A percentile compares a stretch with the other conserved stretches of the same genome.
These are phyloP conservation scores for Mycena haematopus DNA, from an alignment of 768 basidiomycete species.

Conservation along the genomic window DNA sequence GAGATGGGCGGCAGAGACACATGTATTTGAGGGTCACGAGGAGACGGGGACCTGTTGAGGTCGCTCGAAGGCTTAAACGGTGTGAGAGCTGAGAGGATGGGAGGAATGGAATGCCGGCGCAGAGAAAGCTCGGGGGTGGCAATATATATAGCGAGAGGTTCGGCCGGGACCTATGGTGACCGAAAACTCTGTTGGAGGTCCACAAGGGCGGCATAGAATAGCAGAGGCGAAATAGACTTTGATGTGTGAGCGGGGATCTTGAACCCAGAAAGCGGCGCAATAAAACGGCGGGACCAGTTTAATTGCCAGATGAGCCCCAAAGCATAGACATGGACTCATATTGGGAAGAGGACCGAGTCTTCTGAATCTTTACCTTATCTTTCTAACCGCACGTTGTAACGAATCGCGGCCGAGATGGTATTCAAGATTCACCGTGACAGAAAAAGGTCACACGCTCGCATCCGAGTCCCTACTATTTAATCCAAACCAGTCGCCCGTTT, in stretches of 20 bases:
- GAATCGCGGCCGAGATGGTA: conserved; percentile 25
- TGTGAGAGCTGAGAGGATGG: conserved; percentile 19
- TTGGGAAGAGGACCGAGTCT: not conserved
- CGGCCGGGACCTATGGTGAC: too few relatives aligned
- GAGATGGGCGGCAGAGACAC: conserved; percentile 7
- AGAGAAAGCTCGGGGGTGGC: conserved; percentile 1
- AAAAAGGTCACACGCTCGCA: conserved; percentile 12
- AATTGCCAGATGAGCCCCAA: conserved; percentile 17
- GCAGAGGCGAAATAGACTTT: conserved; percentile 18
- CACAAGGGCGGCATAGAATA: not conserved
- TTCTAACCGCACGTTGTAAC: conserved; percentile 23
- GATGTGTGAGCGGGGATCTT: conserved; percentile 22
- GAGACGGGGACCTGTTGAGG: conserved; percentile 14
- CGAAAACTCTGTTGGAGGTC: too few relatives aligned
- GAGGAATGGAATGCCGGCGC: conserved; percentile 8
- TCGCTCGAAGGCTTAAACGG: conserved; percentile 8
- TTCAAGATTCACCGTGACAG: not conserved
- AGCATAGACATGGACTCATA: not conserved
- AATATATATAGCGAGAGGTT: conserved; percentile 7
- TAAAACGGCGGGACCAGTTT: conserved; percentile 15
- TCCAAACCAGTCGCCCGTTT: conserved; percentile 35
- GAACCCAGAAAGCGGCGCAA: conserved; percentile 16
- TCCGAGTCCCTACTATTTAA: conserved; percentile 42
- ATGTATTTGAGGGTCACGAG: conserved; percentile 14
- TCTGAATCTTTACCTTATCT: conserved; percentile 13